These are phyloP conservation scores for Fusarium camptoceras DNA, from an alignment of 2,329 filamentous ascomycete species.

Conservation along the genomic window DNA sequence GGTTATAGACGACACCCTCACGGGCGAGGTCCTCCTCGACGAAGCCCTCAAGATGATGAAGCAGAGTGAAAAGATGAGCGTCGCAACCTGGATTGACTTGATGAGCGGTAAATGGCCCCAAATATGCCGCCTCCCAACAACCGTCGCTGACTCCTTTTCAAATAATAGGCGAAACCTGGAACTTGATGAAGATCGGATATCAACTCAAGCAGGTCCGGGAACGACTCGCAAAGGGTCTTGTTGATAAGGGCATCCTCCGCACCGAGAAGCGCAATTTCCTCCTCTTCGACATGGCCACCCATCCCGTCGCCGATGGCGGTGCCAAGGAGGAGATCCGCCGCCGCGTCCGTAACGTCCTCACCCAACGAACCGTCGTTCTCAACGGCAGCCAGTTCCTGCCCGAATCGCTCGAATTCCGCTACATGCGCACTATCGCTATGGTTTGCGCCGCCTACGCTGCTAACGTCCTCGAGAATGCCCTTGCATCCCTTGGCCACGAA, in stretches of 20 bases:
- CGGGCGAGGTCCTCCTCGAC: slow-evolving; percentile 95
- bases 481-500: slow-evolving; percentile 93
- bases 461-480: slow-evolving; percentile 97
- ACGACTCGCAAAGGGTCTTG: slow-evolving; percentile 94
- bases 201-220: slow-evolving; percentile 99
- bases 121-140: slow-evolving; percentile 21
- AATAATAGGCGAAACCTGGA: slow-evolving; percentile 92
- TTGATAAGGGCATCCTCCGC: slow-evolving; percentile 97
- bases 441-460: slow-evolving; percentile 98
- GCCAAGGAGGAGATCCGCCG: slow-evolving; percentile 97
- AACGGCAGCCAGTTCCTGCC: slow-evolving; percentile 89
- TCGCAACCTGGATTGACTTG: slow-evolving; percentile 98
- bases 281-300: slow-evolving; percentile 99
- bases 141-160: slow-evolving; percentile 38
- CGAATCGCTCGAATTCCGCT: slow-evolving; percentile 93
- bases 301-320: slow-evolving; percentile 94
- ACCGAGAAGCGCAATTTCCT: slow-evolving; percentile 99
- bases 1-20: slow-evolving; percentile 95
- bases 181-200: slow-evolving; percentile 99
- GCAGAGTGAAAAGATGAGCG: slow-evolving; percentile 99
- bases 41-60: slow-evolving; percentile 99
- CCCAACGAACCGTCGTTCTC: slow-evolving; percentile 92
- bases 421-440: slow-evolving; percentile 92
- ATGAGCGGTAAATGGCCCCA: slow-evolving; percentile 81
- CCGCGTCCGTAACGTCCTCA: slow-evolving; percentile 91